A percentile compares a stretch with the other conserved stretches of the same genome.
Conservation (phyloP, 768 basidiomycete genomes). For the Boletus barrowsii region DNA sequence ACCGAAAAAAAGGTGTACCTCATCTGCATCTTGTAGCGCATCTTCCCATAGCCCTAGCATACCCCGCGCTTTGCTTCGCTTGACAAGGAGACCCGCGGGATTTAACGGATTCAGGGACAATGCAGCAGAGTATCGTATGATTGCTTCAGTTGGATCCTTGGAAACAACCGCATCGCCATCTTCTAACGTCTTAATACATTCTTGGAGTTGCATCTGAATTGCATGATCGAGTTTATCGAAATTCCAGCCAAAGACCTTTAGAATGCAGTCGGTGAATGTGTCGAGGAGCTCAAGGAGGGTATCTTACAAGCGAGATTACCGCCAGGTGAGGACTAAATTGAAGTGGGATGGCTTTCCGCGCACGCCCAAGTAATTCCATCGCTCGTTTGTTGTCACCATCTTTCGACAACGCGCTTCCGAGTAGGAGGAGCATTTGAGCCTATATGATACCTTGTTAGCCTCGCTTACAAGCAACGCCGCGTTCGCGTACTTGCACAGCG, state of each 20-base stretch:
- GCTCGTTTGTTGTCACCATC: not conserved
- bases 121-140: constrained; percentile 4
- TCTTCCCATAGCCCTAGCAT: not conserved
- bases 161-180: not conserved
- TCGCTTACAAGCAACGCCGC: not conserved
- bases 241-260: constrained; percentile 9
- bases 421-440: constrained; percentile 7
- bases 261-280: not conserved
- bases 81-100: not conserved
- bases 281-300: accelerated
- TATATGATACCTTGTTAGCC: not conserved
- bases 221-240: not conserved
- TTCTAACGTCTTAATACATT: not conserved
- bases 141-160: not conserved
- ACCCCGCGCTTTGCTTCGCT: constrained; percentile 1
- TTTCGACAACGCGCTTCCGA: not conserved
- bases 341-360: not conserved
- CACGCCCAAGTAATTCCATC: not conserved
- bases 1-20: not conserved
- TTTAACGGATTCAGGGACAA: constrained; percentile 2
- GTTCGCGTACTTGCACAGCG: constrained; percentile 2
- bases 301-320: constrained; percentile 8
- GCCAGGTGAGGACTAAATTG: not conserved
- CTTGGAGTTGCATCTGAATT: not conserved
- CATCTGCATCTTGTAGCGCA: not conserved